Evolutionary conservation across 2,329 filamentous ascomycete species (phyloP).

Genomic region (Cercospora sp.): DNA sequence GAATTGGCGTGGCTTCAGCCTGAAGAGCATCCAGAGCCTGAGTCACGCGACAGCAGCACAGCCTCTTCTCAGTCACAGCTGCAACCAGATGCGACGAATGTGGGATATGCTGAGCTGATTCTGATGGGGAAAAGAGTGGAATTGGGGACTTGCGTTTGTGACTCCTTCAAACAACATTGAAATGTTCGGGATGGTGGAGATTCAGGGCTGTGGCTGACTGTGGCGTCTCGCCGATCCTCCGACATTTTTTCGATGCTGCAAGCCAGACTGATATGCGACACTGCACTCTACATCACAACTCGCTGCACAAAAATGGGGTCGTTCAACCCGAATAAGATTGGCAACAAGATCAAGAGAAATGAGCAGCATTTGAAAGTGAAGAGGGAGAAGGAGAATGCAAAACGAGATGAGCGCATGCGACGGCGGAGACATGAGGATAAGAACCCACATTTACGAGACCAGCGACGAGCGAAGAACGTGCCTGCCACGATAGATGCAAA

Average conservation of each 20-base stretch:
- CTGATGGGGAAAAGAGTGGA: not conserved
- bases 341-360: slow-evolving; percentile 71
- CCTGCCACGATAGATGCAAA: slow-evolving; percentile 82
- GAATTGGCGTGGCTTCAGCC: slow-evolving; percentile 16
- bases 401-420: slow-evolving; percentile 73
- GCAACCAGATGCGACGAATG: not conserved
- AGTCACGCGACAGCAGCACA: slow-evolving; percentile 2
- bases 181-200: slow-evolving; percentile 7
- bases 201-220: slow-evolving; percentile 12
- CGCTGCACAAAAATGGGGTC: slow-evolving; percentile 31
- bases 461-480: slow-evolving; percentile 74
- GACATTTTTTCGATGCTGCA: slow-evolving; percentile 12
- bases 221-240: slow-evolving; percentile 7
- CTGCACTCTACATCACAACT: not conserved
- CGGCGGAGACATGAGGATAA: slow-evolving; percentile 83
- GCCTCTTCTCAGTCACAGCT: not conserved
- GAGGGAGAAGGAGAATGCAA: slow-evolving; percentile 69
- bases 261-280: slow-evolving; percentile 1
- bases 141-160: not conserved
- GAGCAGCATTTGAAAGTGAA: slow-evolving; percentile 79
- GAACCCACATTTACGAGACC: slow-evolving; percentile 72
- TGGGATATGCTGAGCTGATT: not conserved
- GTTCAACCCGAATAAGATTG: slow-evolving; percentile 37
- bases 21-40: slow-evolving; percentile 10
- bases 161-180: slow-evolving; percentile 9